Evolutionary conservation across 2,329 filamentous ascomycete genomes (phyloP), one percentile per base, ranked within the genome.

Genomic region (Fusarium pseudocircinatum): DNA sequence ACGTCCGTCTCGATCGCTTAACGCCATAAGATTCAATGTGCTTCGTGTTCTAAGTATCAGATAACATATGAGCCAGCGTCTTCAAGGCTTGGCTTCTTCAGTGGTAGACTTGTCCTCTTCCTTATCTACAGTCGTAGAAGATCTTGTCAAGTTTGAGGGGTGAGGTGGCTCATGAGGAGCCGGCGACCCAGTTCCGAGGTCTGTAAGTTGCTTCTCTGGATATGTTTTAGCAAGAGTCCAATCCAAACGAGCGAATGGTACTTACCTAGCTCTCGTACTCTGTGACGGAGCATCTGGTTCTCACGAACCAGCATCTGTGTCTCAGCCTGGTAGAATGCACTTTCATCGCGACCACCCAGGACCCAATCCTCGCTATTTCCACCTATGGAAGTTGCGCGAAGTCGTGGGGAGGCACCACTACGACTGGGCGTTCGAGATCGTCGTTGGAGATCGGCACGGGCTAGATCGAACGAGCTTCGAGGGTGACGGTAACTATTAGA

Each of bases 281-380:
- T 87, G 79, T 91, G 87, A 69, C 92, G 90, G 58, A 96, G 84
- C 93, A 96, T 95, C 82, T 95, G 93, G 75, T 95, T 96, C 83
- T 95, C 93, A 32, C 93, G 87, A 28, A 91, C 88, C 76, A 96
- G 82, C 83, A 90, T 94, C 82, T 94, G 92, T 3, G 93, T 94
- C 82, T 96, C 93, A 9, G 93, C 93, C 80, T 95, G 93, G 77
- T 95, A 95, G 80, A 94, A 95, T 2, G 92, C 91, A 72, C 88
- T 91, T 79, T 95, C 93, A 77, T 95, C 93, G 24, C 93, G 86
- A 13, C 88, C 88, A n/a, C 88, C 88, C 4, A 92, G 85, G 53
- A 87, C 82, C 83, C 87, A 90, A 36, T 94, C 91, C 39, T 87
- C 87, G 59, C 85, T 86, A 62, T 92, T 90, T 24, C 82, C 87